phyloP scores from a whole-genome alignment of 176 grass and related monocot genomes.

The Juncus inflexus region DNA sequence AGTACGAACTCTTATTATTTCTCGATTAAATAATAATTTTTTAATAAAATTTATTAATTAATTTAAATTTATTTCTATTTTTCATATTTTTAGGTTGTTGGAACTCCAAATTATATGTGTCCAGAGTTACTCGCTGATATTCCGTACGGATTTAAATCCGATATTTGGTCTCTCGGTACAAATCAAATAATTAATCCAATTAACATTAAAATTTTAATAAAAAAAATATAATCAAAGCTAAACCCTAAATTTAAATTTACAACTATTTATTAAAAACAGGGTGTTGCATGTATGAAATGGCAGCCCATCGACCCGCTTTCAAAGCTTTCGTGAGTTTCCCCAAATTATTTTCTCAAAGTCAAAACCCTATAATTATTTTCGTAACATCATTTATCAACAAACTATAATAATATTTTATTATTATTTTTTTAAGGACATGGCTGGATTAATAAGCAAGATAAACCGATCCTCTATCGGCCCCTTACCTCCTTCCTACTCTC shows the following conservation, averaged over 20 bases:
- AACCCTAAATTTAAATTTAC: slow-evolving; percentile 18
- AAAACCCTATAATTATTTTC: slow-evolving; percentile 8
- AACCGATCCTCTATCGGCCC: slow-evolving; percentile 96
- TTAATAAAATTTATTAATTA: slow-evolving; percentile 23
- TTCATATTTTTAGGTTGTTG: slow-evolving; percentile 86
- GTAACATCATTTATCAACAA: not conserved
- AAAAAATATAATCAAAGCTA: not conserved
- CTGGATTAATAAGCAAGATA: slow-evolving; percentile 98
- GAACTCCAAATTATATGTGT: slow-evolving; percentile 99
- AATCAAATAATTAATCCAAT: slow-evolving; percentile 17
- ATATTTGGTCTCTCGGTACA: slow-evolving; percentile 98
- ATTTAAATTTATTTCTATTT: too few species aligned
- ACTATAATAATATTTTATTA: not conserved
- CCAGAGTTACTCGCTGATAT: slow-evolving; percentile 96
- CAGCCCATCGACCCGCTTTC: slow-evolving; percentile 93
- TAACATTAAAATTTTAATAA: not conserved
- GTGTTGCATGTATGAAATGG: slow-evolving; percentile 98
- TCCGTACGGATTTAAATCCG: slow-evolving; percentile 98
- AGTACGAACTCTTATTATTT: slow-evolving; percentile 36
- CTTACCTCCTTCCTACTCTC: slow-evolving; percentile 80
- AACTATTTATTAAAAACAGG: slow-evolving; percentile 38
- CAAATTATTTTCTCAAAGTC: not conserved
- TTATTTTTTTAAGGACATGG: slow-evolving; percentile 91
- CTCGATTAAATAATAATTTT: not conserved
- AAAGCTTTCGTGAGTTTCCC: slow-evolving; percentile 93